Base-by-base conservation (phyloP, 345 rosid species). In the Physaria fendleri region DNA sequence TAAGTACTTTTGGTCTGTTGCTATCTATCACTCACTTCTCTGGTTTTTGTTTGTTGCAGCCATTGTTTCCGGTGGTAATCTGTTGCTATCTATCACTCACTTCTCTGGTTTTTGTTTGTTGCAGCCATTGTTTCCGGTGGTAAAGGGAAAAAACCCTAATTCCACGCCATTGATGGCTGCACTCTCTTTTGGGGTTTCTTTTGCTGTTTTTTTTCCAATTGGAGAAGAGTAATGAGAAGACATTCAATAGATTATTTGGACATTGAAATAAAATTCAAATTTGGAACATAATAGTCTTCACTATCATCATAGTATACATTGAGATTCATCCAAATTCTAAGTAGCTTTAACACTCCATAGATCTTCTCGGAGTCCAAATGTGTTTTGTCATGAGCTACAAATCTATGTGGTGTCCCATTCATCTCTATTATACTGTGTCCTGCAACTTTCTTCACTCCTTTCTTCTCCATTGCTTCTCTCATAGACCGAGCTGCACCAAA, bases 71-170 rank as follows among this genome's bases (percentile, higher is more conserved):
- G 99, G 99, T 16, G 99, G 99, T 22, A 93, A 93, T n/a, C n/a
- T n/a, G n/a, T n/a, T n/a, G n/a, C n/a, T n/a, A n/a, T n/a, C n/a
- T n/a, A n/a, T n/a, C n/a, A n/a, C n/a, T n/a, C n/a, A n/a, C n/a
- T n/a, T n/a, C n/a, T n/a, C n/a, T n/a, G n/a, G n/a, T n/a, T n/a
- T n/a, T n/a, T n/a, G n/a, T 54, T 5, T 37, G 56, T 29, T 49
- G 79, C 85, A 93, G 99, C 99, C 34, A 93, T 92, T 39, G 90
- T 89, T 21, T 88, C 99, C 0, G 99, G 99, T 16, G 99, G 99
- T 22, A 93, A 93, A 75, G 99, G 99, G 32, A 33, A 18, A 16
- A 52, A 21, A 3, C 62, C 73, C 68, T 22, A 29, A 46, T 46
- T 45, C 52, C 62, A 17, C 42, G 63, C 71, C 71, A 17, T 45